Evolutionary conservation across 352 stramenopile species (phyloP), one percentile per base, ranked within the genome.

Genomic region (Phytophthora idaei): DNA sequence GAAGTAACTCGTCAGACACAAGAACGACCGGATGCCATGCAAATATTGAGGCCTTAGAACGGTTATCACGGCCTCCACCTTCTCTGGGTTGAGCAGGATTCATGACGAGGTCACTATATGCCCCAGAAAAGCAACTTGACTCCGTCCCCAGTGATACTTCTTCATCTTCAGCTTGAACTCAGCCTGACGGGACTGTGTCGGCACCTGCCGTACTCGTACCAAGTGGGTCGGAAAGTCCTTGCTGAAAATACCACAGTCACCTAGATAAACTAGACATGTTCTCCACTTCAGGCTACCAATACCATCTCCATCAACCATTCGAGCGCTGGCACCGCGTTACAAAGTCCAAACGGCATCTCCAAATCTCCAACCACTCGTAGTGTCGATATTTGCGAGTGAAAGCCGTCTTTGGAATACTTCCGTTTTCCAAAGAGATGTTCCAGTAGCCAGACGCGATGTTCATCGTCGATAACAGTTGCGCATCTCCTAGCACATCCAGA

Each of bases 101-200:
- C 31, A 2, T 5, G 31, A 8, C 4, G 31, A 2, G 7, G 31
- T 34, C 31, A 34, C 31, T 8, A 34, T 34, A 34, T 34, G 31
- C 2, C 34, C 34, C 8, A 39, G 10, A 7, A 57, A 56, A 0
- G 57, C 45, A 3, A 63, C 46, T 21, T 63, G 57, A n/a, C 25
- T 39, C 3, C 57, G 32, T 37, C 57, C 34, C 31, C 57, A 56
- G 5, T 63, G 45, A 25, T 45, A 56, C 10, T 56, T 56, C 45
- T 56, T 50, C 45, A 62, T 56, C 15, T 56, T 63, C 3, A 56
- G 34, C 15, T 63, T 56, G 25, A 63, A 63, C 1, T 45, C 45
- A 0, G 32, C 32, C 1, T 28, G 10, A 4, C 14, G 21, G 57
- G 56, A 63, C 34, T 32, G 45, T 42, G 21, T 31, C 10, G 56